Evolutionary conservation across 495 filamentous ascomycete genomes (phyloP).

Genomic region (Penicillium crystallinum): DNA sequence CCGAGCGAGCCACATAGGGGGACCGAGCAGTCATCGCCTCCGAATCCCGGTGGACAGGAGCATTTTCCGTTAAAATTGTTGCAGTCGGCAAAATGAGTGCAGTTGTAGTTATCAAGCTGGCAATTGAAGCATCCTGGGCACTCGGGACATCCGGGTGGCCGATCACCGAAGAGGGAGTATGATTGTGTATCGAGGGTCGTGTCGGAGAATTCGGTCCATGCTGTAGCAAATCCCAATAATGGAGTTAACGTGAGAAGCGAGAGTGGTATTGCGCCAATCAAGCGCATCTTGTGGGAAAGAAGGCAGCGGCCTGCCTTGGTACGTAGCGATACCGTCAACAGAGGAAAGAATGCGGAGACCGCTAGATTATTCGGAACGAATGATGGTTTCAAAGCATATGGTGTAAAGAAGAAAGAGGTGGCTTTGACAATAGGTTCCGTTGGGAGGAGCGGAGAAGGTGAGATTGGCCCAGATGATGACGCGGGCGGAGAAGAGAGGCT

Average conservation of each 20-base stretch:
- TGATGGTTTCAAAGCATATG: slow-evolving; percentile 3
- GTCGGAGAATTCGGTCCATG: slow-evolving; percentile 33
- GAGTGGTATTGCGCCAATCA: slow-evolving; percentile 21
- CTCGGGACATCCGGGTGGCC: slow-evolving; percentile 51
- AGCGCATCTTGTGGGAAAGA: slow-evolving; percentile 29
- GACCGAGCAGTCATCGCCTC: slow-evolving; percentile 82
- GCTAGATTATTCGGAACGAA: slow-evolving; percentile 7
- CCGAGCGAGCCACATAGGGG: slow-evolving; percentile 88
- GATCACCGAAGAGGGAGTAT: slow-evolving; percentile 51
- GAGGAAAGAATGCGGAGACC: slow-evolving; percentile 9
- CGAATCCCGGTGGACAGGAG: slow-evolving; percentile 84
- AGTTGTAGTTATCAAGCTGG: slow-evolving; percentile 83
- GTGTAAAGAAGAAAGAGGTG: background rate
- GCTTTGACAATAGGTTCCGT: background rate
- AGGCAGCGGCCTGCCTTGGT: slow-evolving; percentile 7
- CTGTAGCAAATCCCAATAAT: slow-evolving; percentile 18
- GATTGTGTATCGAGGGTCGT: slow-evolving; percentile 26
- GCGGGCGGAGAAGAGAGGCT: slow-evolving; percentile 33
- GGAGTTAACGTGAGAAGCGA: slow-evolving; percentile 23
- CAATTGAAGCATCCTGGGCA: slow-evolving; percentile 91
- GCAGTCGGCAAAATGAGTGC: slow-evolving; percentile 81
- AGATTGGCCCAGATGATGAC: slow-evolving; percentile 32
- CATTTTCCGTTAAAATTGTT: slow-evolving; percentile 87
- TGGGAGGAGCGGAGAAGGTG: slow-evolving; percentile 3
- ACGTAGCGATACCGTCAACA: slow-evolving; percentile 5